A percentile compares a stretch with the other conserved stretches of the same genome.
These are phyloP conservation scores for Aspergillaceae sp. DNA, from an alignment of 2,329 filamentous ascomycete genomes.

Conservation along the genomic window DNA sequence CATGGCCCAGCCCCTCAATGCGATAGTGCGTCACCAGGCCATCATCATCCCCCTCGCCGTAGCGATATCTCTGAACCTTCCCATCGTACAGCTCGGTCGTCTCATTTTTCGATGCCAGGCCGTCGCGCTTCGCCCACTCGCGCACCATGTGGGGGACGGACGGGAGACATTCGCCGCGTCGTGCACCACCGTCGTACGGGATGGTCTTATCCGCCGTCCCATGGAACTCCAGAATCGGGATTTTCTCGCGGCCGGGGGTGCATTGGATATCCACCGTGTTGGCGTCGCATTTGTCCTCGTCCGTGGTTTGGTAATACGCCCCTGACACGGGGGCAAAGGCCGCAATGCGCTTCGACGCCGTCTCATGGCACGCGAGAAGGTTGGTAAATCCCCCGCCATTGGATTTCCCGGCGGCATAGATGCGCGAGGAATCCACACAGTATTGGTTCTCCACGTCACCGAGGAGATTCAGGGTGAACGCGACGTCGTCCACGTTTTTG, in stretches of 20 bases:
- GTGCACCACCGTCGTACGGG: slow-evolving; percentile 29
- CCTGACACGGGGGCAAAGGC: slow-evolving; percentile 44
- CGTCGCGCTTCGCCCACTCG: slow-evolving; percentile 20
- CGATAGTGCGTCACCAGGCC: slow-evolving; percentile 10
- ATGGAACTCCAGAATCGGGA: slow-evolving; percentile 24
- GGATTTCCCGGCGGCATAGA: slow-evolving; percentile 46
- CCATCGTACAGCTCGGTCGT: slow-evolving; percentile 1
- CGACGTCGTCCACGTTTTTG: slow-evolving; percentile 34
- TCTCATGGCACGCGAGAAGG: slow-evolving; percentile 40
- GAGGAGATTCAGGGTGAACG: slow-evolving; percentile 39
- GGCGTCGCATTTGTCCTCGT: slow-evolving; percentile 11
- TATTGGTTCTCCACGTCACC: slow-evolving; percentile 30
- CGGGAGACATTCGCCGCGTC: slow-evolving; percentile 11
- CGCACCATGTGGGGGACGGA: slow-evolving; percentile 13
- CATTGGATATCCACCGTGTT: slow-evolving; percentile 15
- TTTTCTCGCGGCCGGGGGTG: slow-evolving; percentile 17
- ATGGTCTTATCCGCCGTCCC: slow-evolving; percentile 25
- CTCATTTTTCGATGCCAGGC: slow-evolving; percentile 3
- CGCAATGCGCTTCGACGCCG: slow-evolving; percentile 36
- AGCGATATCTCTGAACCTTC: slow-evolving; percentile 5
- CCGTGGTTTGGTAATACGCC: slow-evolving; percentile 33
- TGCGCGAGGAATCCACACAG: slow-evolving; percentile 38
- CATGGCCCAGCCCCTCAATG: slow-evolving; percentile 10
- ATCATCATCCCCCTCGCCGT: neutral
- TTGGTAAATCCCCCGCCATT: slow-evolving; percentile 47